Evolutionary conservation across 768 basidiomycete species (phyloP), one percentile per base, ranked within the genome.

Genomic region (Boletus speciosus): DNA sequence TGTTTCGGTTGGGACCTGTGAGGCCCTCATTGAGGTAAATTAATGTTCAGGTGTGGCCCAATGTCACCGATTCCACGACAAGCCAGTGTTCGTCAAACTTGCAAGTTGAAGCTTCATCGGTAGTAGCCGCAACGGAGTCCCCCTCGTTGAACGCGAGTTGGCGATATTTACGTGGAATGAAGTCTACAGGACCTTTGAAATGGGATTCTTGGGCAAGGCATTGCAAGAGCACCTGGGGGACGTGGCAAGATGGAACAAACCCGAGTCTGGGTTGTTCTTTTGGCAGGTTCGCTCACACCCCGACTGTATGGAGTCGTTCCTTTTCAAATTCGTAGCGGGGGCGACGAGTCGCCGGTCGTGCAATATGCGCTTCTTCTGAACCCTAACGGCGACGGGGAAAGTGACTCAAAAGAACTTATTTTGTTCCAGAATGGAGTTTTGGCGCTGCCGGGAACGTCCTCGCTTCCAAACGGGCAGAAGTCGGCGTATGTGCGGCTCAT

Each of bases 191-290:
- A 66, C 64, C 51, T 23, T 23, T 23, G 23, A 88, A 86, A 73
- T 74, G 88, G 52, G 83, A 90, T 61, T 83, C 37, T 92, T 94
- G 66, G 84, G 90, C 67, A 64, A 64, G 2, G 83, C 84, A 36
- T 82, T 91, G 75, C 74, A 78, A 63, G 81, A 79, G 61, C 80
- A 93, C 64, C 78, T 94, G 27, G 71, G 74, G 47, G 89, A 86
- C 2, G 72, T 93, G 34, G 90, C 84, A 3, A 81, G 85, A 66
- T 84, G 85, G 83, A 71, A 64, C 47, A 69, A 74, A 0, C 88
- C 88, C 23, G 82, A 83, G 59, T 81, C 86, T n/a, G 85, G 86
- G 52, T 85, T 92, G 86, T 93, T 93, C 75, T 83, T 89, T 69
- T 93, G 89, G 85, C 81, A 44, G 34, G 80, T 74, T 65, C 42